These are phyloP conservation scores for Prillingera fragicola DNA, from an alignment of 1,284 basidiomycete species.

Conservation along the genomic window DNA sequence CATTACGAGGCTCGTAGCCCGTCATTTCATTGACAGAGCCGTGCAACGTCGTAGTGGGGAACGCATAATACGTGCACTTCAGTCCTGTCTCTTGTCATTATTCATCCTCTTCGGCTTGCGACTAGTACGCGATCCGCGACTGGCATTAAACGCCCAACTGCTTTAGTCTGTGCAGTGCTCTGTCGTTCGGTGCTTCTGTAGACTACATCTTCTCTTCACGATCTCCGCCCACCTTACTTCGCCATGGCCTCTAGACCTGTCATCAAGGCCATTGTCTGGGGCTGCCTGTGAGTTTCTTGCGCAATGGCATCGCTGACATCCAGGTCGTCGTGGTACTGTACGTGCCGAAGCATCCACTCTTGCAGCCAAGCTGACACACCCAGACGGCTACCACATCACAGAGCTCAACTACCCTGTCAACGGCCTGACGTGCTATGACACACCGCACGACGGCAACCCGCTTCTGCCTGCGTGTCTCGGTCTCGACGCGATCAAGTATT, in stretches of 20 bases:
- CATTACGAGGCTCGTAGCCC: too few relatives aligned
- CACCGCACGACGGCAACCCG: slow-evolving; percentile 25
- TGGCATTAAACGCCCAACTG: too few relatives aligned
- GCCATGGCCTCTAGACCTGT: not conserved
- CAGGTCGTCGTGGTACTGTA: slow-evolving; percentile 48
- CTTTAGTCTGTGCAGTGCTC: too few relatives aligned
- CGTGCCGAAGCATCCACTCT: slow-evolving; percentile 2
- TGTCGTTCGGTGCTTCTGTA: too few relatives aligned
- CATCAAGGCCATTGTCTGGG: slow-evolving; percentile 18
- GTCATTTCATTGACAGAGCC: too few relatives aligned
- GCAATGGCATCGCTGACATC: not conserved
- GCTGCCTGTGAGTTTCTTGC: slow-evolving; percentile 22
- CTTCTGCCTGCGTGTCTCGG: slow-evolving; percentile 57
- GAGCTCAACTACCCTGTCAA: slow-evolving; percentile 80
- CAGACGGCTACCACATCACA: slow-evolving; percentile 62
- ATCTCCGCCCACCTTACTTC: too few relatives aligned
- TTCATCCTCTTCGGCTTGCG: too few relatives aligned
- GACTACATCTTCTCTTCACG: too few relatives aligned
- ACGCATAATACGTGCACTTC: too few relatives aligned
- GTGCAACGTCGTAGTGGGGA: too few relatives aligned
- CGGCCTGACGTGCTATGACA: slow-evolving; percentile 61
- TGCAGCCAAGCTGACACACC: not conserved
- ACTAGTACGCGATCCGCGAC: too few relatives aligned
- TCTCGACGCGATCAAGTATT: slow-evolving; percentile 70
- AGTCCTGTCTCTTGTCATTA: too few relatives aligned